Base-by-base conservation (phyloP, 371 early-diverging fungal species). In the Mucor indicus region DNA sequence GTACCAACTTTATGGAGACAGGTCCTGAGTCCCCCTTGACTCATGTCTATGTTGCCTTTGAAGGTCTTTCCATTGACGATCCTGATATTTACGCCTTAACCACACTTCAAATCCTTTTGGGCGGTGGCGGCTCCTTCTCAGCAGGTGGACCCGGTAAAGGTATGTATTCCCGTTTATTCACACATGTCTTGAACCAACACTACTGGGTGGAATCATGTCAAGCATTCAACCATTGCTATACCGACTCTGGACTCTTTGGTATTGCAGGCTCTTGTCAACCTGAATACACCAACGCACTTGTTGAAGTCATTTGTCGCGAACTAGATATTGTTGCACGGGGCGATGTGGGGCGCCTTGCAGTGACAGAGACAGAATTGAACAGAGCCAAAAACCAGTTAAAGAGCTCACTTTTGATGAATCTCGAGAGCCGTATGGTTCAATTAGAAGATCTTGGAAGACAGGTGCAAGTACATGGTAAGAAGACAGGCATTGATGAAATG, bases 121-220 rank as follows among this genome's bases (percentile, higher is more conserved):
- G 98, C 19, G 98, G 98, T 24, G 98, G 98, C 40, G 92, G 93
- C 1, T 90, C 94, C 4, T 98, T 98, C 69, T 92, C 93, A 11
- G 98, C 98, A 0, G 98, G 98, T 53, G 98, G 98, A 1, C 98
- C 98, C 0, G 98, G 98, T 19, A 96, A 98, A 70, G 98, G 98
- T 50, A 96, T 98, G 95, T 95, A 96, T 77, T 94, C 96, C 13
- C 87, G 97, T 13, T 76, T 98, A 29, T 98, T 93, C 63, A 93
- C 92, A 5, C 84, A 92, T 32, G 95, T 98, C 2, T 77, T 98
- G 48, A 96, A 96, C 67, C 91, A 91, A 54, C 85, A 92, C 64
- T 80, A 81, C 48, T 96, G 95, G 95, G 86, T 96, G 13, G 96
- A 98, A 57, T 89, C 86, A 5, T 96, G 96, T 69, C 78, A 88